Conservation (phyloP, 371 early-diverging fungal genomes). For the Mucor piriformis region DNA sequence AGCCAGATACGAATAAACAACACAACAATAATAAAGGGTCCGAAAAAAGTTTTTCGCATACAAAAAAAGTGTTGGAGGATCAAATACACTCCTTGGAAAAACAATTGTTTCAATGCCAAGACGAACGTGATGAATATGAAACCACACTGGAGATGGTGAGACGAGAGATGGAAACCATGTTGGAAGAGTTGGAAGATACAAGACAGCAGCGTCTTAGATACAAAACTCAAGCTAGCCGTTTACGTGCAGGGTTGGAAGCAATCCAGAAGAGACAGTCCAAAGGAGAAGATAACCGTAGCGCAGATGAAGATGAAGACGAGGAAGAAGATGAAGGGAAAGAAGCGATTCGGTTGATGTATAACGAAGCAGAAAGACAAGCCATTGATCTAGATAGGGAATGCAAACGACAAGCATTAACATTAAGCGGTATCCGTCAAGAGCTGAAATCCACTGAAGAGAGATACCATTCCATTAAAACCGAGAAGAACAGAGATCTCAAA, state of each 20-base stretch:
- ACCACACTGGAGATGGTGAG: constrained; percentile 23
- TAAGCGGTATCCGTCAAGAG: constrained; percentile 15
- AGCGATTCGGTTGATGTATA: constrained; percentile 15
- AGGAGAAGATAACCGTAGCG: neutral
- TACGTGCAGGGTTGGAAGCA: constrained; percentile 22
- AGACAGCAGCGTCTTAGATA: constrained; percentile 21
- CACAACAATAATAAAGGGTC: neutral
- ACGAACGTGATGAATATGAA: constrained; percentile 29
- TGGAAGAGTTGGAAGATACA: constrained; percentile 31
- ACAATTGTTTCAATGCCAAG: constrained; percentile 7
- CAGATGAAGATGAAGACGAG: neutral
- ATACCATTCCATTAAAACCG: neutral
- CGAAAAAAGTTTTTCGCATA: neutral
- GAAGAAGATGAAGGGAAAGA: constrained; percentile 18
- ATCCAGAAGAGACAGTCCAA: constrained; percentile 14
- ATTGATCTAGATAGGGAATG: constrained; percentile 32
- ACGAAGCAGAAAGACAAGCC: constrained; percentile 30
- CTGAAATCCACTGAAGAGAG: constrained; percentile 19
- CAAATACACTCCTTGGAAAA: constrained; percentile 7
- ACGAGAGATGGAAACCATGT: constrained; percentile 26
- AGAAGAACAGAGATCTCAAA: constrained; percentile 11
- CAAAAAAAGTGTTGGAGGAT: neutral
- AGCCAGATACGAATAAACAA: neutral
- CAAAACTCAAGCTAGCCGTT: constrained; percentile 20
- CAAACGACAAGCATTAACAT: constrained; percentile 24